Evolutionary conservation across 164 flowering plant genomes (phyloP).

Genomic region (Platanus orientalis): DNA sequence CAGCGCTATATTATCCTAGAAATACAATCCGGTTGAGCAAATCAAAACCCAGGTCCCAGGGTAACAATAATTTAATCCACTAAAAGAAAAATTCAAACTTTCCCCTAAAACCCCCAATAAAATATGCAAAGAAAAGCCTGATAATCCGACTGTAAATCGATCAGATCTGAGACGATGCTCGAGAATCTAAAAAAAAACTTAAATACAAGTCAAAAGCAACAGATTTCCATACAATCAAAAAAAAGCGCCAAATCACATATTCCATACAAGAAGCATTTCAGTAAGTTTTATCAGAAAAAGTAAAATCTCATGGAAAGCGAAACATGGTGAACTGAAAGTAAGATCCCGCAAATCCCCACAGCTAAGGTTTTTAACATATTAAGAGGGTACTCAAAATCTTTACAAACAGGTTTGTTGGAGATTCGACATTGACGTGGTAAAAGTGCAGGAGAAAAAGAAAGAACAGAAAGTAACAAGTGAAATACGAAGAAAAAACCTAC

Average conservation of each 20-base stretch:
- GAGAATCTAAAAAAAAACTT: background rate
- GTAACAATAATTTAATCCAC: no score
- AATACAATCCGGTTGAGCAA: background rate
- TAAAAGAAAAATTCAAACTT: no score
- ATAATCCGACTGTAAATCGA: no score
- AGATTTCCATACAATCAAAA: no score
- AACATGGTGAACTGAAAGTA: background rate
- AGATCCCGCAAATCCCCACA: background rate
- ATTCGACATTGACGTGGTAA: background rate
- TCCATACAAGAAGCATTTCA: background rate
- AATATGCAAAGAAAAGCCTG: no score
- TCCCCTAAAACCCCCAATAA: no score
- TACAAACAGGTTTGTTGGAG: background rate
- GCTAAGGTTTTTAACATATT: background rate
- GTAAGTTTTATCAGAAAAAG: background rate
- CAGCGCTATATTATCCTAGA: background rate
- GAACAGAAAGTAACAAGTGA: no score
- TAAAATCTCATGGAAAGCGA: background rate
- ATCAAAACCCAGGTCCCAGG: background rate
- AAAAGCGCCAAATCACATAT: background rate
- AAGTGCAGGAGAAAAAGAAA: background rate
- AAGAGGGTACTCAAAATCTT: background rate
- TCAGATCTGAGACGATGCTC: conserved; percentile 6
- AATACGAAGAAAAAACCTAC: background rate
- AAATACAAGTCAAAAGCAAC: background rate